Percentiles rank a stretch among this genome's conserved stretches.
Conservation (phyloP, 352 stramenopile species). For the Phytopythium kandeliae region DNA sequence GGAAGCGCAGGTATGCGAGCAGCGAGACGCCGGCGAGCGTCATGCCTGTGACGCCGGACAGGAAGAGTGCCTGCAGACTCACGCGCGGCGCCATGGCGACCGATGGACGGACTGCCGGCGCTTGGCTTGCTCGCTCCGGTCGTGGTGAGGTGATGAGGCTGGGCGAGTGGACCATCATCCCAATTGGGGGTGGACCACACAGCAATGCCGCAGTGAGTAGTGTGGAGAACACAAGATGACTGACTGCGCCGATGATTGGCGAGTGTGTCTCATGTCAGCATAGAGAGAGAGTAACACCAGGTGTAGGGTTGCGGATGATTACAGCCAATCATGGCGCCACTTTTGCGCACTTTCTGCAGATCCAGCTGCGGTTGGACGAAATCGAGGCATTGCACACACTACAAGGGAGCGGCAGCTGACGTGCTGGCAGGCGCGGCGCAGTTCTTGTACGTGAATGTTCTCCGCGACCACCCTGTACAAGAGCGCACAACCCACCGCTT, state of each 20-base stretch:
- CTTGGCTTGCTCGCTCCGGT: no score
- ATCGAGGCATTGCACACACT: background rate
- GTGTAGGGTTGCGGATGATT: no score
- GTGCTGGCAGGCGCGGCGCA: no score
- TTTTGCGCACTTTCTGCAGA: background rate
- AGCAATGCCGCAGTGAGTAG: no score
- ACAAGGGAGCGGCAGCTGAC: background rate
- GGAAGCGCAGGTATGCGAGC: conserved; percentile 75
- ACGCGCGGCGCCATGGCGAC: conserved; percentile 19
- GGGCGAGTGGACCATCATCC: no score
- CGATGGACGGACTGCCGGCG: no score
- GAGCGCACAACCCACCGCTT: background rate
- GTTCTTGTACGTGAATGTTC: conserved; percentile 4
- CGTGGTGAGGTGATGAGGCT: no score
- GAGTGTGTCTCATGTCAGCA: background rate
- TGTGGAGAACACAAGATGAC: background rate
- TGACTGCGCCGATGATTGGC: background rate
- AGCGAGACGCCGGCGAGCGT: conserved; percentile 76
- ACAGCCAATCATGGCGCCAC: no score
- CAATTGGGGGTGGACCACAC: no score
- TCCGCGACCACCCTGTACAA: background rate
- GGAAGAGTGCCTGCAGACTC: conserved; percentile 49
- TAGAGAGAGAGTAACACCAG: conserved; percentile 1
- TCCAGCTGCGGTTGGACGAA: conserved; percentile 1
- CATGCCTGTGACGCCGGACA: conserved; percentile 79